Percentiles rank a stretch among this genome's conserved stretches.
phyloP scores from a whole-genome alignment of 306 rosid genomes.

The Cicer pinnatifidum region DNA sequence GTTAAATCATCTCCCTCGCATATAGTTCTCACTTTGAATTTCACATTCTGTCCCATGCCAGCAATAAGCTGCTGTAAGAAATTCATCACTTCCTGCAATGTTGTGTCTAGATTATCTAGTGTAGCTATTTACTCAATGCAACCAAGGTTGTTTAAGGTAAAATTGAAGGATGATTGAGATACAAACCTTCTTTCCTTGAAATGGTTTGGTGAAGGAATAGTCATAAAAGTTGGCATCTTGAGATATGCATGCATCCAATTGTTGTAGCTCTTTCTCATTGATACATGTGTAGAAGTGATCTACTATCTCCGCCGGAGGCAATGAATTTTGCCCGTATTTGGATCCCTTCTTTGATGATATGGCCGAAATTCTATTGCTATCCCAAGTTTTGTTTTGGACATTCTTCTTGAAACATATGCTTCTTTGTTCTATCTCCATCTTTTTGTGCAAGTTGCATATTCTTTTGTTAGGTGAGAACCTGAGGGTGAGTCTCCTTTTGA shows the following conservation, averaged over 20 bases:
- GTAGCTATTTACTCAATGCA: not conserved
- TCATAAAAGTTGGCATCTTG: constrained; percentile 65
- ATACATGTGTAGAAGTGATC: constrained; percentile 61
- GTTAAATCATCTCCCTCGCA: constrained; percentile 60
- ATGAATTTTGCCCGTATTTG: constrained; percentile 6
- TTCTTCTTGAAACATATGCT: constrained; percentile 32
- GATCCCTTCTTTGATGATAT: constrained; percentile 35
- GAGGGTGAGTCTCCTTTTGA: constrained; percentile 24
- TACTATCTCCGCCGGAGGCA: constrained; percentile 56
- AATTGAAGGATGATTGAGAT: constrained; percentile 28
- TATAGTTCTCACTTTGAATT: constrained; percentile 54
- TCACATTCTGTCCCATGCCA: constrained; percentile 77
- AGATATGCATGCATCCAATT: constrained; percentile 57
- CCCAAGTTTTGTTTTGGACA: constrained; percentile 26
- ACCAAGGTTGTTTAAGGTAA: not conserved
- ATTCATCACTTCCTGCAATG: constrained; percentile 65
- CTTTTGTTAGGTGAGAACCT: constrained; percentile 31
- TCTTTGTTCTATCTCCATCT: constrained; percentile 26
- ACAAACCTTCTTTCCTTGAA: constrained; percentile 70
- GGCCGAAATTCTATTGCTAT: constrained; percentile 29
- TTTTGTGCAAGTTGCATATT: constrained; percentile 44
- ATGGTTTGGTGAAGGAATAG: constrained; percentile 62
- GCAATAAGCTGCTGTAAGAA: constrained; percentile 59
- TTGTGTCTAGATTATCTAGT: constrained; percentile 26
- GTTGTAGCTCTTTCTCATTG: constrained; percentile 58